Percentiles rank a stretch among this genome's conserved stretches.
These are phyloP conservation scores for Coniosporium apollinis DNA, from an alignment of 495 filamentous ascomycete species.

Conservation along the genomic window DNA sequence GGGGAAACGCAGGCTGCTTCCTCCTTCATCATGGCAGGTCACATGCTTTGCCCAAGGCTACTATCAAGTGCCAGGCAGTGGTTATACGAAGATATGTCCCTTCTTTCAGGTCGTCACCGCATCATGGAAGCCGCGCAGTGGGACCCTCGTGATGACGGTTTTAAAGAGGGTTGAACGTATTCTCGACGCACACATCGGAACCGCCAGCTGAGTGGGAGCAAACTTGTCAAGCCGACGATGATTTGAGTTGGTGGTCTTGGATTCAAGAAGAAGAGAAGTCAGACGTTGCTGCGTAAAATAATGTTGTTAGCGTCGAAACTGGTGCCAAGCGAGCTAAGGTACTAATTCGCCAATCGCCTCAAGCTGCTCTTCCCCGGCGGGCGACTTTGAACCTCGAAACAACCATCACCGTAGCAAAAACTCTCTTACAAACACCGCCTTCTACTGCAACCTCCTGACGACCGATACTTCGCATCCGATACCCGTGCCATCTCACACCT, in stretches of 20 bases:
- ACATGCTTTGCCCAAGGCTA: background rate
- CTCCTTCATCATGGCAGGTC: conserved; percentile 3
- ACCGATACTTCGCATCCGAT: no score
- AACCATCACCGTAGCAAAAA: no score
- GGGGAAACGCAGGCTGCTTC: background rate
- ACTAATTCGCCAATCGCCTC: no score
- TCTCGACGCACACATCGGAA: conserved; percentile 85
- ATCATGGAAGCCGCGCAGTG: conserved; percentile 65
- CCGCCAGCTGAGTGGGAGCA: conserved; percentile 57
- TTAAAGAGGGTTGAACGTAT: conserved; percentile 64
- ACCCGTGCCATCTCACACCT: no score
- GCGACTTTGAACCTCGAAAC: no score
- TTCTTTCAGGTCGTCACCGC: conserved; percentile 93
- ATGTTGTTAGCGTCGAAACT: no score
- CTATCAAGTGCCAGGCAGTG: conserved; percentile 6
- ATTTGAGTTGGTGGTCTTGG: conserved; percentile 90
- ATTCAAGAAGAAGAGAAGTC: conserved; percentile 29
- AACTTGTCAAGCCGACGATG: conserved; percentile 51
- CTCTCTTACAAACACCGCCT: no score
- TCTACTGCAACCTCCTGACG: no score
- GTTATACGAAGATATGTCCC: conserved; percentile 36
- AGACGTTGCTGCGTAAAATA: no score
- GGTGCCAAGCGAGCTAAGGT: no score
- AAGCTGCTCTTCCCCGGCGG: no score
- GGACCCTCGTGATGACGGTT: conserved; percentile 98